A percentile compares a stretch with the other conserved stretches of the same genome.
Evolutionary conservation across 352 stramenopile genomes (phyloP).

Genomic region (Peronospora belbahrii): DNA sequence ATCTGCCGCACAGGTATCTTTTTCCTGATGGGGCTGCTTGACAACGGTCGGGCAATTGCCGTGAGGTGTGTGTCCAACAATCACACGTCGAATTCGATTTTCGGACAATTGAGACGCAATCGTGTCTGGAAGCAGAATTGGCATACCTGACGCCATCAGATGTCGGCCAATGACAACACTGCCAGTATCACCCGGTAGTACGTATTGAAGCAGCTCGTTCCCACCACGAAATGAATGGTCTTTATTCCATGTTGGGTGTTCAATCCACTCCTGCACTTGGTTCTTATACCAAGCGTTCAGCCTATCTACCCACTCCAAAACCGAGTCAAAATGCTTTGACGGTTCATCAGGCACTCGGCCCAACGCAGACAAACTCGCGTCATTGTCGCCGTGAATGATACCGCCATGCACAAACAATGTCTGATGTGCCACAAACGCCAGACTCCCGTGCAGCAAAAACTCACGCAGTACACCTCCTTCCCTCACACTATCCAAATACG

Average conservation of each 20-base stretch:
- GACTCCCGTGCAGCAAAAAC: constrained; percentile 73
- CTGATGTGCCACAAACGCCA: constrained; percentile 73
- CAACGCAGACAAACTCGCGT: constrained; percentile 39
- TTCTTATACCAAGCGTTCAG: constrained; percentile 81
- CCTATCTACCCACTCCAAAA: constrained; percentile 50
- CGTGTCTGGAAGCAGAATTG: constrained; percentile 29
- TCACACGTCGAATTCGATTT: constrained; percentile 73
- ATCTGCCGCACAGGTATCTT: constrained; percentile 7
- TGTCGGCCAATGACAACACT: constrained; percentile 74
- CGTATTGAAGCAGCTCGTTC: constrained; percentile 64
- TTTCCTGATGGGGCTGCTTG: constrained; percentile 31
- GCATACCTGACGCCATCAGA: constrained; percentile 75
- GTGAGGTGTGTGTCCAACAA: constrained; percentile 90
- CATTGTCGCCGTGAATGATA: constrained; percentile 48
- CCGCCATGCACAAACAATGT: constrained; percentile 92
- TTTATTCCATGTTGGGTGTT: constrained; percentile 64
- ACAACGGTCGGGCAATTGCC: constrained; percentile 87
- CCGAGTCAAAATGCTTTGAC: constrained; percentile 21
- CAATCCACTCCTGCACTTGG: constrained; percentile 72
- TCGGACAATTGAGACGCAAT: constrained; percentile 50
- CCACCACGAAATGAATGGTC: constrained; percentile 50
- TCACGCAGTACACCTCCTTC: constrained; percentile 71
- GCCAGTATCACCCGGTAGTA: constrained; percentile 41
- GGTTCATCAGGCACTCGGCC: constrained; percentile 61
- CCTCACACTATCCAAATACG: constrained; percentile 66